Conservation (phyloP, 805 yeast species). For the Metschnikowia hibisci region DNA sequence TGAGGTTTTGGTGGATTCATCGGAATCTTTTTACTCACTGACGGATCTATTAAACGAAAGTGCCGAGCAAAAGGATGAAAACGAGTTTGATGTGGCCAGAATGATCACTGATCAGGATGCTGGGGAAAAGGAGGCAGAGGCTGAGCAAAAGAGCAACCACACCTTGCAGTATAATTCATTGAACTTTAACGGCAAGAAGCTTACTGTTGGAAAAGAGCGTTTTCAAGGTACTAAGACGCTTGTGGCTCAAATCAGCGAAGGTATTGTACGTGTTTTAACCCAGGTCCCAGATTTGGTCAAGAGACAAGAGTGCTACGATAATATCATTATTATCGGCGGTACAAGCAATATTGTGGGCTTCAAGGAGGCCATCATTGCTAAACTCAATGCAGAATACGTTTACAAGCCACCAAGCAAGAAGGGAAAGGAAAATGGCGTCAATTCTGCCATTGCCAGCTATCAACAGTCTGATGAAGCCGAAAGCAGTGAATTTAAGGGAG, state of each 20-base stretch:
- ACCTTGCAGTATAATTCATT: constrained; percentile 74
- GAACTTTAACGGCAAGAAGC: constrained; percentile 46
- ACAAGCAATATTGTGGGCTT: constrained; percentile 74
- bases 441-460: constrained; percentile 39
- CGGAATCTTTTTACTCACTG: constrained; percentile 57
- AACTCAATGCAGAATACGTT: constrained; percentile 54
- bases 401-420: constrained; percentile 31
- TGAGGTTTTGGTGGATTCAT: constrained; percentile 74
- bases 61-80: constrained; percentile 44
- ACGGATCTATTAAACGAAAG: constrained; percentile 38
- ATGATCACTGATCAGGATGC: constrained; percentile 67
- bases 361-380: constrained; percentile 60
- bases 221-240: constrained; percentile 73
- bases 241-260: constrained; percentile 50
- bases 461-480: constrained; percentile 40
- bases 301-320: constrained; percentile 82
- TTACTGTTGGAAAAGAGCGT: constrained; percentile 84
- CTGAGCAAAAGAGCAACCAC: constrained; percentile 49
- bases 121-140: constrained; percentile 32
- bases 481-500: constrained; percentile 12
- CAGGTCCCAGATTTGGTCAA: constrained; percentile 62
- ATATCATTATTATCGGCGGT: constrained; percentile 74
- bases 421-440: constrained; percentile 29
- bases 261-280: constrained; percentile 50
- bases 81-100: constrained; percentile 82